Evolutionary conservation across 495 filamentous ascomycete species (phyloP), one percentile per base, ranked within the genome.

Genomic region (Bombardia bombarda): DNA sequence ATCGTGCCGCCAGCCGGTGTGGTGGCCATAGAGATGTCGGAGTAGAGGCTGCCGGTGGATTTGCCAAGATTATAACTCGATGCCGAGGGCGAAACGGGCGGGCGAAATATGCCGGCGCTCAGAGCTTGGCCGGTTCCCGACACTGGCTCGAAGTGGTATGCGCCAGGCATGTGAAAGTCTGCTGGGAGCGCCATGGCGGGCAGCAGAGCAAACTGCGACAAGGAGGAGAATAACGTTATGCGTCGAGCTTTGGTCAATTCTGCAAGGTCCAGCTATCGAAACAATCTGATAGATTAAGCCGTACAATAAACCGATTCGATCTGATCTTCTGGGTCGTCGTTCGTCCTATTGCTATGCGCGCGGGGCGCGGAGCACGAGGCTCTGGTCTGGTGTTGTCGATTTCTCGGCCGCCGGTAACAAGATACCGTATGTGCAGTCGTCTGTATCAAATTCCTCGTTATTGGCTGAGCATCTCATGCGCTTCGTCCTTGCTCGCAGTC

Each of bases 81-180:
- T 2, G 77, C 67, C 4, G 81, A 80, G 4, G 78, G 73, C 13
- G 83, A 78, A n/a, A 65, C 59, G 4, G 85, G 84, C 2, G 82
- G 75, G 45, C 79, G 83, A 57, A 87, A 89, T 52, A 89, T 62
- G 58, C 75, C 59, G 53, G 73, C 65, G 75, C 51, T 61, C 3
- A 63, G 45, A 13, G 53, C 32, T 26, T 80, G 57, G 65, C 65
- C 61, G 65, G 58, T 41, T 35, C 46, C 44, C 16, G 53, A 48
- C 9, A 54, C 40, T 8, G 50, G 18, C 32, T 81, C 75, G 40
- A 73, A 62, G 42, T 72, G 63, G 50, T 77, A 72, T 36, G 66
- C 63, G 16, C 63, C 64, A 30, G 70, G 69, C 64, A 78, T 71
- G 36, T 70, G 66, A 40, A 65, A 59, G 23, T 68, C 62, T 18